Evolutionary conservation across 2,329 filamentous ascomycete species (phyloP).

Genomic region (Davidsoniella australis): DNA sequence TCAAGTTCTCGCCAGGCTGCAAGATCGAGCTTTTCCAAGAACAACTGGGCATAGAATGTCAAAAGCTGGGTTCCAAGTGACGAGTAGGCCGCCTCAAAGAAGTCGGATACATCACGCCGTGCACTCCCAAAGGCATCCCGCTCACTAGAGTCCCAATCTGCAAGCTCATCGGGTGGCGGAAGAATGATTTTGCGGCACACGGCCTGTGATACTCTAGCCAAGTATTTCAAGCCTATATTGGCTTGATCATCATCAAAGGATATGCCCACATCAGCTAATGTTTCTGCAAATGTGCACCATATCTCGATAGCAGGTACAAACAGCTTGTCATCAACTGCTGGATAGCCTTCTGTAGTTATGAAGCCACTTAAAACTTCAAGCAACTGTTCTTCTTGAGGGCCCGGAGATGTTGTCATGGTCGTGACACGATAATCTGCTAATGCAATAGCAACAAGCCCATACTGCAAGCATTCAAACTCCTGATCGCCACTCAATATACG

Average conservation of each 20-base stretch:
- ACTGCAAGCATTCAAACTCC: constrained; percentile 46
- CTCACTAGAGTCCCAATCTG: constrained; percentile 53
- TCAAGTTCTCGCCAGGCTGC: constrained; percentile 41
- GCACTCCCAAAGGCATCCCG: constrained; percentile 53
- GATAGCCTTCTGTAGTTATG: constrained; percentile 46
- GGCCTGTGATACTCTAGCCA: constrained; percentile 38
- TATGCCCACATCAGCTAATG: constrained; percentile 40
- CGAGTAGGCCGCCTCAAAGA: constrained; percentile 55
- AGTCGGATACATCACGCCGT: constrained; percentile 61
- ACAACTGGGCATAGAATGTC: constrained; percentile 37
- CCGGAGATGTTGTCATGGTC: constrained; percentile 36
- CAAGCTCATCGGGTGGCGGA: constrained; percentile 38
- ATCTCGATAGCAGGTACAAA: constrained; percentile 63
- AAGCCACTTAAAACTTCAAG: constrained; percentile 46
- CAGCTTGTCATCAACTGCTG: constrained; percentile 56
- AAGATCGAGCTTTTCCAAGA: constrained; percentile 22
- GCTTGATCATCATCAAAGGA: constrained; percentile 30
- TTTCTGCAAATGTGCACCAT: constrained; percentile 62
- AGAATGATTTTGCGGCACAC: constrained; percentile 55
- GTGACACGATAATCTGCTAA: constrained; percentile 51
- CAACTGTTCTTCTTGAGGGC: constrained; percentile 34
- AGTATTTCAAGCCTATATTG: constrained; percentile 14
- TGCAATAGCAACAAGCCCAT: constrained; percentile 48
- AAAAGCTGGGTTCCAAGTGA: constrained; percentile 40
- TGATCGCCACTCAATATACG: constrained; percentile 41